Evolutionary conservation across 306 rosid species (phyloP), one percentile per base, ranked within the genome.

Genomic region (Quercus rubra): DNA sequence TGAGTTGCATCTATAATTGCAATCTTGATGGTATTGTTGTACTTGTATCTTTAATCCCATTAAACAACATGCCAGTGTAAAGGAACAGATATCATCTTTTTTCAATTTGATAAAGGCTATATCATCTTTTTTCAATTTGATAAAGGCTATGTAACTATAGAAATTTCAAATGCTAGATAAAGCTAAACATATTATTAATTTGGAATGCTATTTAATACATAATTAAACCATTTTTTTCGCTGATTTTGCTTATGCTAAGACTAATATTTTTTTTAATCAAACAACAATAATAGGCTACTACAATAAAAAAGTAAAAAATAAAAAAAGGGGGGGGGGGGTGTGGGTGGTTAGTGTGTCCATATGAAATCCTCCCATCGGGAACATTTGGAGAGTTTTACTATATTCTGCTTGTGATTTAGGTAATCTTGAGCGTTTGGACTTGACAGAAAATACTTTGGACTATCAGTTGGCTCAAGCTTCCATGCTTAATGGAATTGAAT

Each of bases 401-500:
- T 55, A 70, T 43, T 31, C 33, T 73, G 13, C 33, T 56, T 71
- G 55, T 74, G 70, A n/a, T 62, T n/a, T 83, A 95, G 99, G 97
- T 77, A 83, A 88, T 54, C 86, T 95, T 79, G 81, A 81, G 76
- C 82, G 4, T 79, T 82, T 93, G 85, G 94, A 93, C 85, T 87
- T 91, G 88, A 88, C 84, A 18, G 98, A 91, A 85, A 88, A 92
- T 74, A 70, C 5, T 73, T 90, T 92, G 95, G 86, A 83, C 69
- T 54, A 23, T 78, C 82, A 82, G 71, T 81, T 83, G 30, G 88
- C 55, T 56, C 76, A 87, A 75, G 75, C 62, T 84, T 81, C 86
- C 8, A 28, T 82, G 68, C 71, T 71, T 81, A 84, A 80, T 4
- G 88, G 88, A 77, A 75, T 89, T 80, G 75, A 77, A 77, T 58